Conservation (phyloP, 306 rosid species). For the Vigna hirtella region DNA sequence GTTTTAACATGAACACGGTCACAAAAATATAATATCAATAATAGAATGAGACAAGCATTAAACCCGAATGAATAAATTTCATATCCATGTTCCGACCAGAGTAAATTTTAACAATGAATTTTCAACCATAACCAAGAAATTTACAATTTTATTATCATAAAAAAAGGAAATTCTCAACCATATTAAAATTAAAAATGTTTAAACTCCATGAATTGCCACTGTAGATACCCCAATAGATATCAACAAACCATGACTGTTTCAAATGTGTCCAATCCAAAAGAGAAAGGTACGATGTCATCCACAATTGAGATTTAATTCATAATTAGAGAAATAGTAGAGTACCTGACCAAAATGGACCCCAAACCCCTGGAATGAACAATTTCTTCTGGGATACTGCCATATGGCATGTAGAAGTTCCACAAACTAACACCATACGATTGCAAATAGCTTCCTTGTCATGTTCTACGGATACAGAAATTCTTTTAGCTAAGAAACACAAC, state of each 20-base stretch:
- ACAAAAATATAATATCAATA: conserved; percentile 16
- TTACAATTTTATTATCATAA: background rate
- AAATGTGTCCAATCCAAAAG: conserved; percentile 25
- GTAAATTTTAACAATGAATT: conserved; percentile 32
- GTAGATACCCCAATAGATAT: conserved; percentile 24
- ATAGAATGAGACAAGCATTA: conserved; percentile 18
- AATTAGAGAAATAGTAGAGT: conserved; percentile 38
- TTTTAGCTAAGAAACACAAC: conserved; percentile 39
- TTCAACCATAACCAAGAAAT: conserved; percentile 34
- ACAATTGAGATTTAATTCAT: conserved; percentile 24
- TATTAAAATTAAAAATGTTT: conserved; percentile 16
- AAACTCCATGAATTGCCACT: conserved; percentile 14
- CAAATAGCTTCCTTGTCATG: conserved; percentile 67
- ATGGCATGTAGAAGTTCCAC: conserved; percentile 99
- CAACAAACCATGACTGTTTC: conserved; percentile 31
- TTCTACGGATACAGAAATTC: conserved; percentile 53
- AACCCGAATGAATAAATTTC: conserved; percentile 31
- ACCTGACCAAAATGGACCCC: conserved; percentile 99
- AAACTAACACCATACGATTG: conserved; percentile 85
- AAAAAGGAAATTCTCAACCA: conserved; percentile 32
- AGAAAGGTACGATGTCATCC: conserved; percentile 12
- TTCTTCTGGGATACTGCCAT: conserved; percentile 86
- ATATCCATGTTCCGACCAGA: conserved; percentile 39
- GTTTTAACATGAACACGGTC: conserved; percentile 19
- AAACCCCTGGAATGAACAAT: conserved; percentile 95